Conservation (phyloP, 2,329 filamentous ascomycete species). For the Colletotrichum spaethianum region DNA sequence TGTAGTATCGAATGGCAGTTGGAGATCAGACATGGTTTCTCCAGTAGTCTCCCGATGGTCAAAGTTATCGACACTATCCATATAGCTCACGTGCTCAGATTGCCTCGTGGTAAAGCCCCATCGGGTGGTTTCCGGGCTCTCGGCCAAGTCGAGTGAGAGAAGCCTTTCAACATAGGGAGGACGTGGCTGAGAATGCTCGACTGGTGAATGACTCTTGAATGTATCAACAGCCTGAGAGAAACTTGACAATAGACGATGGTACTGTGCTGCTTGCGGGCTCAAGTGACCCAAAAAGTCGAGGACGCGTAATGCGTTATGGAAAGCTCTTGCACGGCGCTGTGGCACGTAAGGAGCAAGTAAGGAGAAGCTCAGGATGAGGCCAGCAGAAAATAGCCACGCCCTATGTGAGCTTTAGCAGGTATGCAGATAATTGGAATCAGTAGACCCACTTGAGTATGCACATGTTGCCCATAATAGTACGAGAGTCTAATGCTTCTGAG, state of each 20-base stretch:
- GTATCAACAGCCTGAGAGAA: constrained; percentile 21
- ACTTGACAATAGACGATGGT: constrained; percentile 5
- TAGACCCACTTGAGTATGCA: constrained; percentile 69
- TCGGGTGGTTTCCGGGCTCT: neutral
- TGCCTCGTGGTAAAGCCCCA: neutral
- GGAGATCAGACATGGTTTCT: too few species aligned
- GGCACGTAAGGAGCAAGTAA: neutral
- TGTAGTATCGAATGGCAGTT: neutral
- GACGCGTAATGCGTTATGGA: constrained; percentile 2
- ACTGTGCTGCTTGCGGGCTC: constrained; percentile 7
- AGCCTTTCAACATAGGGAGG: constrained; percentile 13
- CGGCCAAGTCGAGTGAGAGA: neutral
- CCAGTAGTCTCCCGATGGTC: neutral
- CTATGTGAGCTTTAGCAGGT: neutral
- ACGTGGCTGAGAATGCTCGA: neutral
- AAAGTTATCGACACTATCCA: too few species aligned
- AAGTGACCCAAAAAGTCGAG: neutral
- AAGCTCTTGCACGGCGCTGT: neutral
- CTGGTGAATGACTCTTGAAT: neutral
- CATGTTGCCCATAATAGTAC: constrained; percentile 67
- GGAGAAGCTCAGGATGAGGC: constrained; percentile 67
- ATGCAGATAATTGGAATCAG: neutral
- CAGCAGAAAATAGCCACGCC: constrained; percentile 64
- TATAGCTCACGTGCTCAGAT: too few species aligned
- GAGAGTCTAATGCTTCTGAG: constrained; percentile 60